Evolutionary conservation across 139 green algal genomes (phyloP), one percentile per base, ranked within the genome.

Genomic region (Chlorella sp.): DNA sequence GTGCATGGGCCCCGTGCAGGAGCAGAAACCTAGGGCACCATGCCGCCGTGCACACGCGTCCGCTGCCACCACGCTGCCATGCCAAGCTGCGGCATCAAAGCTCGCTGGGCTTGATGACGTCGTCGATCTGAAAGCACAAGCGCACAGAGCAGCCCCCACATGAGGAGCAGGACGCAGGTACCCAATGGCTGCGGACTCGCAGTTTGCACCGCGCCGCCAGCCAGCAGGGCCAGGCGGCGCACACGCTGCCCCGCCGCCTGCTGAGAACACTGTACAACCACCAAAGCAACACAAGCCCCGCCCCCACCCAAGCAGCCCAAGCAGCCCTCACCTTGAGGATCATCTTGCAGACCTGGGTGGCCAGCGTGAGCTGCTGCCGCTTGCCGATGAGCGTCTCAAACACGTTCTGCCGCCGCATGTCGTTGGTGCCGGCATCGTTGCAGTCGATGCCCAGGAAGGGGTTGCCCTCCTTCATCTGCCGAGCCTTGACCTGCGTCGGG

Each of bases 331-430:
- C 69, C 69, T 99, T 99, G 9, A 99, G 81, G 66, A 99, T 99
- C 94, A 99, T 98, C 83, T 98, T 98, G 87, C 95, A 98, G 35
- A 99, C 94, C 86, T 97, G 96, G 14, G 96, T 99, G 4, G 96
- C 96, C 41, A 99, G 88, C 82, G 97, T 92, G n/a, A 99, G 86
- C 87, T 98, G 95, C 86, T 99, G 95, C 87, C 93, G 94, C 88
- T 99, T 99, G n/a, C 94, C 93, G 2, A 96, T 91, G 33, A 98
- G 83, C 25, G 96, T 98, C 82, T 99, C 96, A 87, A 99, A 99
- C 27, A 99, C 96, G 75, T 95, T 94, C 81, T 99, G 96, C 83
- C 97, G 82, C 45, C 87, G 86, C 96, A 99, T 99, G 92, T 99
- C 96, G 64, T 95, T 95, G 25, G 96, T 99, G 58, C 96, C 96